Evolutionary conservation across 495 filamentous ascomycete genomes (phyloP), one percentile per base, ranked within the genome.

Genomic region (Terfezia boudieri): DNA sequence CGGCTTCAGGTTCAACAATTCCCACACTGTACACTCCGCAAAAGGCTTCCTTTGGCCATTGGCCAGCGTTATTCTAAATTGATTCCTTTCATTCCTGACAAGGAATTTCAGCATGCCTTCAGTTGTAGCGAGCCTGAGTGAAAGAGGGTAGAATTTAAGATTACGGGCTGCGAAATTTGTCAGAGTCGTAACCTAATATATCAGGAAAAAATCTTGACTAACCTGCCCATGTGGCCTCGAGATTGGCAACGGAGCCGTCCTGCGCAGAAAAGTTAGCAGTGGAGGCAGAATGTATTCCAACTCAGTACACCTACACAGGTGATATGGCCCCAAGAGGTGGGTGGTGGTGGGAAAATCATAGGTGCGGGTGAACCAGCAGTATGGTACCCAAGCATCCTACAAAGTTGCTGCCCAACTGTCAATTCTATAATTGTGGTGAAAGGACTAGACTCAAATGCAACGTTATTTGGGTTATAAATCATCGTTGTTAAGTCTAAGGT

Each of bases 391-490:
- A 75, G 68, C 53, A 74, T 55, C 6, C 67, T 54, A 35, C 69
- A 72, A 17, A 75, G 63, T 51, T 75, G 66, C 51, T 69, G 57
- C 6, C 70, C 70, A 14, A 67, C 70, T 46, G 67, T 63, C 9
- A 67, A 67, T 58, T 73, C 72, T 0, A 67, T 60, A 1, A 67
- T 53, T 8, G 67, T 72, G 7, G 63, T 68, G 9, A 71, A 56
- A 36, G 70, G 70, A 53, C 68, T 71, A 1, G 66, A 70, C 56
- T 73, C 72, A 12, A 71, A 52, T 1, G 71, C 59, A 8, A 73
- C 68, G 46, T 74, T 74, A 58, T 74, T 75, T 8, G 71, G 67
- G 58, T 73, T 73, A 53, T 71, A 73, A 14, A 72, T 52, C 70
- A 73, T 74, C 14, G 70, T 69, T 60, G 68, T 69, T 32, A 72